Evolutionary conservation across 2,329 filamentous ascomycete genomes (phyloP).

Genomic region (Fusarium sp.): DNA sequence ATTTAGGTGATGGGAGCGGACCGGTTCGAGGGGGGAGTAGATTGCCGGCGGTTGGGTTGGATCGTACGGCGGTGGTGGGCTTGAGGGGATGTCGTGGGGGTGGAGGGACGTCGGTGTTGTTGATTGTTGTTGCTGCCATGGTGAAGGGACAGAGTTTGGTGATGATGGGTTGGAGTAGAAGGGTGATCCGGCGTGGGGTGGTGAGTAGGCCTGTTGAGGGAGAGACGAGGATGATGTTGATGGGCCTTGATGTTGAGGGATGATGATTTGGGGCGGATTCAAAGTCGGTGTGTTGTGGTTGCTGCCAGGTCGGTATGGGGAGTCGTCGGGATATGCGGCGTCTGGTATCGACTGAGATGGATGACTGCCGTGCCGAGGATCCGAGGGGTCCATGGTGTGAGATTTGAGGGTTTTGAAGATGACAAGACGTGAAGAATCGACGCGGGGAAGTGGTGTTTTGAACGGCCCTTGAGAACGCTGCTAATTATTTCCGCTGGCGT

Average conservation of each 20-base stretch:
- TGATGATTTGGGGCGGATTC: constrained; percentile 14
- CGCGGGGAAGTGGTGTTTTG: background rate
- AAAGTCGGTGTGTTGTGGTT: background rate
- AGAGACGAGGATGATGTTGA: constrained; percentile 18
- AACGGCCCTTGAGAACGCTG: background rate
- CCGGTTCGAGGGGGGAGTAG: constrained; percentile 38
- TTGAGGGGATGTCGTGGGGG: constrained; percentile 28
- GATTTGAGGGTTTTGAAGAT: background rate
- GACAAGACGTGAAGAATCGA: background rate
- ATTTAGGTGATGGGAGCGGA: constrained; percentile 14
- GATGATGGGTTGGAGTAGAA: constrained; percentile 20
- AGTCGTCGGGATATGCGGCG: constrained; percentile 48
- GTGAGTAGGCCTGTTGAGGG: constrained; percentile 20
- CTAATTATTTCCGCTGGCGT: background rate
- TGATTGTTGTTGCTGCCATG: constrained; percentile 20
- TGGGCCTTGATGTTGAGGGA: constrained; percentile 3
- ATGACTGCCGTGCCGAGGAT: constrained; percentile 34
- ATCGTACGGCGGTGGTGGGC: constrained; percentile 46
- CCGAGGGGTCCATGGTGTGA: constrained; percentile 34
- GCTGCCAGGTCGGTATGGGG: constrained; percentile 41
- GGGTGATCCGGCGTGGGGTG: constrained; percentile 22
- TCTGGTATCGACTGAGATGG: constrained; percentile 48
- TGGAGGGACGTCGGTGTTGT: constrained; percentile 2
- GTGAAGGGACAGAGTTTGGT: constrained; percentile 9
- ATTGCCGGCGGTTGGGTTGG: constrained; percentile 41